Base-by-base conservation (phyloP, 306 rosid genomes). In the Myrica gale region DNA sequence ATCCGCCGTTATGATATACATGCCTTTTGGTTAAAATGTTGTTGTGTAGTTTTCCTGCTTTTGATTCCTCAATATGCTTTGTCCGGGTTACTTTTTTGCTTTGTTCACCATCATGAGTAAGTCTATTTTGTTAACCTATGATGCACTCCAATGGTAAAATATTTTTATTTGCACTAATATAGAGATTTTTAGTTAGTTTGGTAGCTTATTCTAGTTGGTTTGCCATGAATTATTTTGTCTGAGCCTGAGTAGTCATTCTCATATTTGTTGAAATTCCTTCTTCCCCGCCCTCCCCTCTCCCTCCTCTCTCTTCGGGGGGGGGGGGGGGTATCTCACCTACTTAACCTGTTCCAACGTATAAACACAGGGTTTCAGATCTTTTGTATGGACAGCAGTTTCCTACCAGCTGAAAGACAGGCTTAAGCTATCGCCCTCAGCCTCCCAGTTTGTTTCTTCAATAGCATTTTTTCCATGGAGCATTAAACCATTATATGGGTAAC, bases 391-490 rank as follows among this genome's bases (percentile, higher is more conserved):
- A 20, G 89, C 97, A 45, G 88, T 92, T 81, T 92, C 97, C 13
- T 92, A 90, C 84, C 97, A 87, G 75, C 93, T 92, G 65, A 92
- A 92, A 77, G 97, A 92, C 79, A 80, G 78, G 75, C 87, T 92
- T 21, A 82, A 87, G 78, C 75, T 92, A 80, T 88, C 97, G 41
- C 93, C 97, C 47, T 92, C 97, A 9, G 93, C 89, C 75, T 92
- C 96, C 26, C 97, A 92, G 78, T 90, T 92, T 80, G 85, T 88
- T 81, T 78, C 84, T 63, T 87, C 97, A 9, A 72, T 92, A 44
- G 90, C 89, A 68, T 90, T 92, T 78, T 92, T 92, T 26, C 97
- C 97, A 20, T 90, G 97, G 97, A 90, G 96, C 86, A 88, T 92
- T 57, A 92, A 92, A 71, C 97, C 97, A 3, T 74, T 92, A 78